Conservation (phyloP, 2,329 filamentous ascomycete species). For the Chaetothyriales sp. region DNA sequence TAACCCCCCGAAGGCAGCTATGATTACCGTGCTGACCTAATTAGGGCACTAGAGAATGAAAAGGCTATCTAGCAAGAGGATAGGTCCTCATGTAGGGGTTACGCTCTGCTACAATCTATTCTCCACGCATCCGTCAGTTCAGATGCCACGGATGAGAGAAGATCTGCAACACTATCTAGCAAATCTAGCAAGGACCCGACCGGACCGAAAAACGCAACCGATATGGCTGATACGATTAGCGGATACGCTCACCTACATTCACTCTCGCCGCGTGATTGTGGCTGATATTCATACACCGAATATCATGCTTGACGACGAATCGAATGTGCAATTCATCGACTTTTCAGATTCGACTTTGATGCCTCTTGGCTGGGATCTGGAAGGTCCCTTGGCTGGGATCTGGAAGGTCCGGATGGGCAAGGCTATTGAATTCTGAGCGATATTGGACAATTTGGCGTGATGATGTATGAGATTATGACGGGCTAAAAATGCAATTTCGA, state of each 20-base stretch:
- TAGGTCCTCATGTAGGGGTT: slow-evolving; percentile 7
- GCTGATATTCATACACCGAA: slow-evolving; percentile 10
- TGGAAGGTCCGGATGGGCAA: too few species aligned
- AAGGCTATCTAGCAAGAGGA: slow-evolving; percentile 12
- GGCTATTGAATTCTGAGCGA: slow-evolving; percentile 21
- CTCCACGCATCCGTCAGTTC: slow-evolving; percentile 5
- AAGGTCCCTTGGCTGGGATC: too few species aligned
- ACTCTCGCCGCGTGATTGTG: slow-evolving; percentile 8
- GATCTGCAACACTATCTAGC: slow-evolving; percentile 12
- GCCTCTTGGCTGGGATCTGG: slow-evolving; percentile 17
- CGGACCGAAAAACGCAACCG: slow-evolving; percentile 3
- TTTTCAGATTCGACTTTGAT: slow-evolving; percentile 20
- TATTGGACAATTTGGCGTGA: slow-evolving; percentile 21
- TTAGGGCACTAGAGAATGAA: slow-evolving; percentile 9
- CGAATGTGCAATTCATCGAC: slow-evolving; percentile 21
- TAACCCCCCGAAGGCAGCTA: slow-evolving; percentile 12
- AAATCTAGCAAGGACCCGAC: slow-evolving; percentile 1
- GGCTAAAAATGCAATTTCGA: slow-evolving; percentile 17
- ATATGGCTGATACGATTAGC: slow-evolving; percentile 7
- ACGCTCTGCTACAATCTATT: slow-evolving; percentile 6
- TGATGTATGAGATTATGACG: slow-evolving; percentile 22
- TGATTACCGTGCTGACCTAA: slow-evolving; percentile 9
- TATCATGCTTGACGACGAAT: slow-evolving; percentile 12
- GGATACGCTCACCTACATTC: slow-evolving; percentile 6
- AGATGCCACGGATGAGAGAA: slow-evolving; percentile 12